Conservation (phyloP, 1,284 basidiomycete genomes). For the Malassezia japonica region DNA sequence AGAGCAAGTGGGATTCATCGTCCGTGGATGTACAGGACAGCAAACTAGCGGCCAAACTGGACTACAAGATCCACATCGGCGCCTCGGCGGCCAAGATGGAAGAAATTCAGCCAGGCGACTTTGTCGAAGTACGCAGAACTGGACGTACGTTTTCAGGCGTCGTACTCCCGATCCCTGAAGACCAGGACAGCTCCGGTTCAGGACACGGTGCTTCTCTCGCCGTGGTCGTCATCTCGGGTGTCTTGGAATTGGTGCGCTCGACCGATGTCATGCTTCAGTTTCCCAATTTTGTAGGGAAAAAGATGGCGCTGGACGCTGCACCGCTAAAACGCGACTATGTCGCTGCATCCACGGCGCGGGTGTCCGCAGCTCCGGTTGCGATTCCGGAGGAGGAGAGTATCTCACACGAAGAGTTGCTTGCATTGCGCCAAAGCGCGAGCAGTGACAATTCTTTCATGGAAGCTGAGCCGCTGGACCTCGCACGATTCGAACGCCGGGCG, state of each 20-base stretch:
- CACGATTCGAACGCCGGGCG: slow-evolving; percentile 4
- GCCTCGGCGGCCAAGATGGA: not conserved
- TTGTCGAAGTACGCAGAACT: slow-evolving; percentile 15
- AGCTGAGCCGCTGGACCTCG: slow-evolving; percentile 10
- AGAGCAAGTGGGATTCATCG: too few relatives aligned
- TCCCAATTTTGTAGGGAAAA: slow-evolving; percentile 11
- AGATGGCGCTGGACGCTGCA: slow-evolving; percentile 2
- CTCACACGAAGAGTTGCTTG: not conserved
- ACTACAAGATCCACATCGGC: not conserved
- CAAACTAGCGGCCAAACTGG: not conserved
- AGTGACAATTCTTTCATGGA: not conserved
- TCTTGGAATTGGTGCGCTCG: slow-evolving; percentile 8
- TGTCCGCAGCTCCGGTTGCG: not conserved
- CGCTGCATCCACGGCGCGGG: slow-evolving; percentile 3
- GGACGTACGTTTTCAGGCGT: slow-evolving; percentile 7
- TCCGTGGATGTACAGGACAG: not conserved
- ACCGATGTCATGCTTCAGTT: slow-evolving; percentile 18
- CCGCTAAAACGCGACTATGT: slow-evolving; percentile 16
- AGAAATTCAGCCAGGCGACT: slow-evolving; percentile 14
- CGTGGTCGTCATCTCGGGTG: slow-evolving; percentile 11
- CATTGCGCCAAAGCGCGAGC: not conserved
- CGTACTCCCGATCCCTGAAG: slow-evolving; percentile 14
- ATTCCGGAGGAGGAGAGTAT: not conserved
- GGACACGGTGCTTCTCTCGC: slow-evolving; percentile 1
- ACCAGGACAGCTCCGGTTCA: not conserved